Evolutionary conservation across 305 asterid genomes (phyloP).

Genomic region (Coffea humblotiana): DNA sequence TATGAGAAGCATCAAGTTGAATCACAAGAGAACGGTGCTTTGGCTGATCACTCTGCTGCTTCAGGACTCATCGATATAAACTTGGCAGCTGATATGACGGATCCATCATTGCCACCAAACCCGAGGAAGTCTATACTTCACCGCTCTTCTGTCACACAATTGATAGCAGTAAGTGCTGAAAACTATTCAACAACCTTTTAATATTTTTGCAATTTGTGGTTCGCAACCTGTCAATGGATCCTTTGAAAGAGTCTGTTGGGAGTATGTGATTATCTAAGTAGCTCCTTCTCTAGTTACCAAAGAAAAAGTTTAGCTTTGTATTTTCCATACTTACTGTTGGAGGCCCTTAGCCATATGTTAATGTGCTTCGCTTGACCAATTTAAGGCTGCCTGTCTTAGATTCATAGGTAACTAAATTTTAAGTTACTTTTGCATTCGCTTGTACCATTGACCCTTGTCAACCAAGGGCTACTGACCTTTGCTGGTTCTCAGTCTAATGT

Average conservation of each 20-base stretch:
- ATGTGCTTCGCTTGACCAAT: neutral
- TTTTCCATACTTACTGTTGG: too few species aligned
- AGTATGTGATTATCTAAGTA: neutral
- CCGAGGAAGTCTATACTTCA: constrained; percentile 86
- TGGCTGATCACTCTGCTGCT: constrained; percentile 68
- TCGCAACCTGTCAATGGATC: neutral
- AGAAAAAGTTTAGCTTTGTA: neutral
- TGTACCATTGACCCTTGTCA: neutral
- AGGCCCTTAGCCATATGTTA: neutral
- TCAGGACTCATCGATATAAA: constrained; percentile 92
- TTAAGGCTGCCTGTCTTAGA: neutral
- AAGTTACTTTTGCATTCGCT: neutral
- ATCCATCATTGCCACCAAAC: constrained; percentile 94
- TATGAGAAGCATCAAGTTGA: constrained; percentile 65
- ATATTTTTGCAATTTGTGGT: constrained; percentile 4
- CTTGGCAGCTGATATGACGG: constrained; percentile 84
- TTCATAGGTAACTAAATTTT: neutral
- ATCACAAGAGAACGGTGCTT: constrained; percentile 57
- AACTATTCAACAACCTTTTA: constrained; percentile 13
- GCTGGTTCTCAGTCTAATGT: neutral
- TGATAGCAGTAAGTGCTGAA: constrained; percentile 72
- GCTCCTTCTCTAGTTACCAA: neutral
- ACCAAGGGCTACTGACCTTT: neutral
- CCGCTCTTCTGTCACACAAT: constrained; percentile 84
- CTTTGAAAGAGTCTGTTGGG: neutral